Conservation (phyloP, 2,329 filamentous ascomycete species). For the Fusarium poae region DNA sequence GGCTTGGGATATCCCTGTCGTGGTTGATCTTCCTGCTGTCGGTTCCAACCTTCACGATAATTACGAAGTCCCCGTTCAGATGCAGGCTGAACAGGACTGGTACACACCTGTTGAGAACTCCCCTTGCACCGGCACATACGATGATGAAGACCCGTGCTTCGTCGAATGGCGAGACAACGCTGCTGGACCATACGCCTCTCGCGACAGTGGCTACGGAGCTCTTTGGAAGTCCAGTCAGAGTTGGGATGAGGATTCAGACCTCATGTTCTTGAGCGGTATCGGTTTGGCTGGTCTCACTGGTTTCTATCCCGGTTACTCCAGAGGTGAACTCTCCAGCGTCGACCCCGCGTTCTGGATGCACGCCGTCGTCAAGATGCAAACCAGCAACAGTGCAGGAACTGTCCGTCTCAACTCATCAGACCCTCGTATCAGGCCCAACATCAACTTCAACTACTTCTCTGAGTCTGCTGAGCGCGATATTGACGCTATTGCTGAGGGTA, state of each 20-base stretch:
- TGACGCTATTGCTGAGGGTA: slow-evolving; percentile 6
- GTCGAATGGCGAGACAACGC: slow-evolving; percentile 4
- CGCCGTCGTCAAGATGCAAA: slow-evolving; percentile 17
- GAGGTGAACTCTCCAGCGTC: neutral
- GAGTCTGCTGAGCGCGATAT: neutral
- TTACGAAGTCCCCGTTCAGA: slow-evolving; percentile 7
- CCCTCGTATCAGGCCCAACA: slow-evolving; percentile 2
- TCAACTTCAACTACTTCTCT: slow-evolving; percentile 12
- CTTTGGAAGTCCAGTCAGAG: slow-evolving; percentile 1
- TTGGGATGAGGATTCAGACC: slow-evolving; percentile 7
- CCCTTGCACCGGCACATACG: neutral
- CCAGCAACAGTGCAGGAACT: slow-evolving; percentile 7
- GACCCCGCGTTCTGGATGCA: slow-evolving; percentile 8
- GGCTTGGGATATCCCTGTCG: neutral
- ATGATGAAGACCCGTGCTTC: slow-evolving; percentile 3
- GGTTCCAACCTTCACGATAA: slow-evolving; percentile 1
- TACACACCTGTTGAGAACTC: fast-evolving
- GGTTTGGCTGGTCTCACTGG: neutral
- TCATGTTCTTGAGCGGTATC: slow-evolving; percentile 2
- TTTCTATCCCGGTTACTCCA: slow-evolving; percentile 13
- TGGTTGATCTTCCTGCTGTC: neutral
- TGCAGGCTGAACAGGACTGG: slow-evolving; percentile 4
- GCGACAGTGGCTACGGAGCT: slow-evolving; percentile 7
- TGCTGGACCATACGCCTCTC: neutral
- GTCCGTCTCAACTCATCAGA: slow-evolving; percentile 1